Base-by-base conservation (phyloP, 2,329 filamentous ascomycete species). In the Trichophyton simii region DNA sequence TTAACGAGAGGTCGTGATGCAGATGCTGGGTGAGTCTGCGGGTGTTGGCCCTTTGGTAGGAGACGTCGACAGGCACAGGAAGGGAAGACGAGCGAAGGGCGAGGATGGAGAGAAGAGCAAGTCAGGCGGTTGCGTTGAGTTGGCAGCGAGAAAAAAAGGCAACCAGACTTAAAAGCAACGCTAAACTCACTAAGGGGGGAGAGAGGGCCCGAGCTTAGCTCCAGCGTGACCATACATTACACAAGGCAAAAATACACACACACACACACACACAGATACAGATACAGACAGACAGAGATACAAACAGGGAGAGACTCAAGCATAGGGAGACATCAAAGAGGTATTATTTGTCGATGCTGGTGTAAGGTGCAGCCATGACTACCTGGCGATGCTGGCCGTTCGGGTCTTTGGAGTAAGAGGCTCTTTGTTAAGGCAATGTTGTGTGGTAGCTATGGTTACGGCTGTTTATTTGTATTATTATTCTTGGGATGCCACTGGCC, bases 51-150 rank as follows among this genome's bases (percentile, higher is more conserved):
- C 41, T 18, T 44, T 36, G 55, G 22, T 57, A 22, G 54, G 18
- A 57, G 55, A 58, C 22, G 22, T 38, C 18, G 34, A n/a, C 18
- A 31, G 2, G 25, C n/a, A 15, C n/a, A 42, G 9, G 55, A 41
- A 31, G 38, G 55, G 31, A 41, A 13, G n/a, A 5, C 15, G 6
- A 57, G 28, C 8, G 55, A 42, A 44, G 41, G 20, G 20, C 9
- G 22, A 20, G 55, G 25, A 36, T 7, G 15, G 36, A 38, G 36
- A 38, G 55, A 58, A 42, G 42, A 36, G 22, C 36, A 58, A 58
- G 36, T 57, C 31, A 58, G 55, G 55, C 34, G 55, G 11, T 44
- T 42, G 38, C 11, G 55, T 58, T 58, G 55, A 25, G 55, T 58
- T 58, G 55, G 55, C 55, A 58, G 22, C 28, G 28, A 52, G 8